Evolutionary conservation across 1,284 basidiomycete species (phyloP).

Genomic region (Coriolopsis trogii): DNA sequence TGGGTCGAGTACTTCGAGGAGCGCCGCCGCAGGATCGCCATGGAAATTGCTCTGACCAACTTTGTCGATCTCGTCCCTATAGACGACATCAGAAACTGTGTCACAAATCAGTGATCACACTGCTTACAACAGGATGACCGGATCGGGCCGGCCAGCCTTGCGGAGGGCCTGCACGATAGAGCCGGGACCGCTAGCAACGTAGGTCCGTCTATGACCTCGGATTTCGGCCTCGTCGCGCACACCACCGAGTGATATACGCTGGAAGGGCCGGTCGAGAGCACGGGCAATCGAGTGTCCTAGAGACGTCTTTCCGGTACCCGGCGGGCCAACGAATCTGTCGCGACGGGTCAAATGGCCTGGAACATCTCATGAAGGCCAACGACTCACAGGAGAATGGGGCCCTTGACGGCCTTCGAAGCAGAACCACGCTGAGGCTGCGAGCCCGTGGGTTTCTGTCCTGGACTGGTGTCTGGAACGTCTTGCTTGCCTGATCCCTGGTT

Average conservation of each 20-base stretch:
- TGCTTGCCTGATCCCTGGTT: too few species aligned
- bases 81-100: not conserved
- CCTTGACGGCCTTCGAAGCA: conserved; percentile 56
- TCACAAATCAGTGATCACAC: conserved; percentile 28
- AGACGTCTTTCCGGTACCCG: conserved; percentile 85
- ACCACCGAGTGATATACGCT: conserved; percentile 91
- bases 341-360: not conserved
- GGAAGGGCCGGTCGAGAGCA: conserved; percentile 84
- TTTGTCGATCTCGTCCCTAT: conserved; percentile 86
- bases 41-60: conserved; percentile 85
- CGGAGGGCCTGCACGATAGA: conserved; percentile 87
- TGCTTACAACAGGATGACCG: conserved; percentile 76
- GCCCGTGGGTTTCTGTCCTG: not conserved
- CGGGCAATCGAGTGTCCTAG: conserved; percentile 87
- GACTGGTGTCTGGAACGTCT: not conserved
- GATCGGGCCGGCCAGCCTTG: conserved; percentile 82
- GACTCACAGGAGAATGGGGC: conserved; percentile 80
- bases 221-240: conserved; percentile 93
- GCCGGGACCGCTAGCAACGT: conserved; percentile 86
- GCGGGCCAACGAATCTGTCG: conserved; percentile 76
- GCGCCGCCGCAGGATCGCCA: conserved; percentile 86
- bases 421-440: conserved; percentile 7
- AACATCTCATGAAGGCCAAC: not conserved
- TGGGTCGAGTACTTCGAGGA: conserved; percentile 90
- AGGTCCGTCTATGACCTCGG: conserved; percentile 87